Evolutionary conservation across 164 flowering plant genomes (phyloP).

Genomic region (Chloranthus sessilifolius): DNA sequence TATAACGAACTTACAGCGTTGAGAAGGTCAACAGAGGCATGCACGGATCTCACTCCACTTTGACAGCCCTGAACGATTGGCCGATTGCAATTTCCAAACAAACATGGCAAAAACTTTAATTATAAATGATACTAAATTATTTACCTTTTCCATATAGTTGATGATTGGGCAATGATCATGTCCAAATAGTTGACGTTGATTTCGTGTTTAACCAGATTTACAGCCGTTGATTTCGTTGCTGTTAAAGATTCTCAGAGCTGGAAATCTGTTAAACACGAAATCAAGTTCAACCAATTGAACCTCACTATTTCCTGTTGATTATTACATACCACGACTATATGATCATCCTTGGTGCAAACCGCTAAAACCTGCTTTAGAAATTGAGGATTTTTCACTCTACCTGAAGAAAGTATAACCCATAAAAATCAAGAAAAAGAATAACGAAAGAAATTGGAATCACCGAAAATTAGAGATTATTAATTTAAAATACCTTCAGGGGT

Average conservation of each 20-base stretch:
- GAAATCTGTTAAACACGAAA: no score
- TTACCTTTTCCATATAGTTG: no score
- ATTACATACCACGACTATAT: slow-evolving; percentile 77
- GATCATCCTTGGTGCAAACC: slow-evolving; percentile 53
- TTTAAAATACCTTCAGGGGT: slow-evolving; percentile 49
- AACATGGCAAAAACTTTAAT: no score
- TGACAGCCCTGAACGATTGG: slow-evolving; percentile 63
- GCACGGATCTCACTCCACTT: slow-evolving; percentile 68
- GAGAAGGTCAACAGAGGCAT: slow-evolving; percentile 56
- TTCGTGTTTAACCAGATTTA: no score
- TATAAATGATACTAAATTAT: no score
- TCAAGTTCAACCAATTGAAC: no score
- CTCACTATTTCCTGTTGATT: no score
- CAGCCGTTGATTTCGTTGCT: no score
- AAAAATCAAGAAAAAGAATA: background rate
- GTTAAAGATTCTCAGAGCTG: no score
- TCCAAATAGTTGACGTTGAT: no score
- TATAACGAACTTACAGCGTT: slow-evolving; percentile 43
- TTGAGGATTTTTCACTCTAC: slow-evolving; percentile 67
- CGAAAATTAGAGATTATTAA: background rate
- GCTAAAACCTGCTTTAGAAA: slow-evolving; percentile 63
- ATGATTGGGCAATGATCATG: no score
- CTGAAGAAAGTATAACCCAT: slow-evolving; percentile 23
- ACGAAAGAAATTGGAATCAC: background rate
- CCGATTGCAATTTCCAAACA: no score